Evolutionary conservation across 2,329 filamentous ascomycete species (phyloP), one percentile per base, ranked within the genome.

Genomic region (Sclerotiophoma versabilis): DNA sequence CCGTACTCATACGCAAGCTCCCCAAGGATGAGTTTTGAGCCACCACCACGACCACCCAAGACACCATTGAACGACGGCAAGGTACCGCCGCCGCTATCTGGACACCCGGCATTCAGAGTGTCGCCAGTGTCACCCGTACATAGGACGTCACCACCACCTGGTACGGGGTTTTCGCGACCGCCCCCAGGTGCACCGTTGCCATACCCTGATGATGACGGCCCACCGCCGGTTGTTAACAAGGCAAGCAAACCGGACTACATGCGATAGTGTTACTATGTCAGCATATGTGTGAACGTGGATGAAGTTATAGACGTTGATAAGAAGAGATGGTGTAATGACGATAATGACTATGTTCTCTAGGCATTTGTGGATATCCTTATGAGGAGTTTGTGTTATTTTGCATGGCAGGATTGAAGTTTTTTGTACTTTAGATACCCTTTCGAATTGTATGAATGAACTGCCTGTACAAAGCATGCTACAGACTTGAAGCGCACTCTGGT

Each of bases 191-290:
- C 68, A 1, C 73, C 79, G 8, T 82, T 91, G 27, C 92, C 92
- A 0, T 97, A 97, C 72, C 93, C 93, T 0, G 77, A 91, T 41
- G 87, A 87, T 38, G 89, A 96, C 66, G 90, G 89, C 22, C 88
- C 89, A 23, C 93, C 93, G 15, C 93, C 93, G 3, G 81, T 84
- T 6, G 92, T 96, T 7, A 96, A 96, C 67, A 90, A 92, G 83
- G 87, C 89, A 37, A 86, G 88, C 63, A 97, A 97, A 74, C 93
- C 93, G 1, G 88, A 90, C 42, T 91, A 66, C 29, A 61, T 61
- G 37, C 62, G 68, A 22, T 71, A 46, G 58, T 32, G n/a, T 23
- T 6, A 30, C n/a, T 15, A 20, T 33, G 17, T 20, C 38, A 26
- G 15, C 22, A 36, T 17, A 20, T n/a, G 8, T 15, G 37, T 6